phyloP scores from a whole-genome alignment of 306 rosid genomes.

The Castanea sativa region DNA sequence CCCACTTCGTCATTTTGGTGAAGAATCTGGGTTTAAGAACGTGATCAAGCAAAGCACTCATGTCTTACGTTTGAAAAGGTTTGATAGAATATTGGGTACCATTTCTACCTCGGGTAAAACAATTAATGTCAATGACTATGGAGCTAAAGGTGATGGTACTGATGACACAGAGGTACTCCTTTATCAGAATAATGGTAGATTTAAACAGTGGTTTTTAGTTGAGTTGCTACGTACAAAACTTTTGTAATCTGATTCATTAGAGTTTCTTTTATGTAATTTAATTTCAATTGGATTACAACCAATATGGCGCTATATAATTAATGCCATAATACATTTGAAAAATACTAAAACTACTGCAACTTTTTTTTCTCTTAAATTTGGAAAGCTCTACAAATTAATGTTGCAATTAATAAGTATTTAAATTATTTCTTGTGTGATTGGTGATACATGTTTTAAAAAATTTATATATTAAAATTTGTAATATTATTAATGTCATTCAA shows the following conservation, averaged over 20 bases:
- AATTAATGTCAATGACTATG: slow-evolving; percentile 53
- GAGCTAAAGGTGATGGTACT: slow-evolving; percentile 57
- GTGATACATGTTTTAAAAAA: no score
- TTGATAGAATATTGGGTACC: neutral
- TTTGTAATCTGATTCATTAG: neutral
- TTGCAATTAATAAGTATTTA: no score
- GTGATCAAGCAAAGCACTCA: slow-evolving; percentile 29
- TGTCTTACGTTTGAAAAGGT: slow-evolving; percentile 19
- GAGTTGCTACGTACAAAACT: neutral
- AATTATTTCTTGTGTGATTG: no score
- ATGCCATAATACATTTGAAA: no score
- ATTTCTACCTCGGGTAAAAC: neutral
- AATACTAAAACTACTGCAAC: no score
- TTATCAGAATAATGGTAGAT: neutral
- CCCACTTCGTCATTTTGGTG: slow-evolving; percentile 15
- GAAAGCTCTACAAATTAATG: no score
- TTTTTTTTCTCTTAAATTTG: no score
- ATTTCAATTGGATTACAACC: no score
- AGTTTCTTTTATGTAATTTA: neutral
- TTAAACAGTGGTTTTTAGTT: neutral
- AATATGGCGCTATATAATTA: no score
- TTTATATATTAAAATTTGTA: no score
- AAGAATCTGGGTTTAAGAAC: slow-evolving; percentile 15
- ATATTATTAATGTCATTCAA: no score
- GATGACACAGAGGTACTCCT: slow-evolving; percentile 48